These are phyloP conservation scores for Quercus glauca DNA, from an alignment of 306 rosid genomes.

Conservation along the genomic window DNA sequence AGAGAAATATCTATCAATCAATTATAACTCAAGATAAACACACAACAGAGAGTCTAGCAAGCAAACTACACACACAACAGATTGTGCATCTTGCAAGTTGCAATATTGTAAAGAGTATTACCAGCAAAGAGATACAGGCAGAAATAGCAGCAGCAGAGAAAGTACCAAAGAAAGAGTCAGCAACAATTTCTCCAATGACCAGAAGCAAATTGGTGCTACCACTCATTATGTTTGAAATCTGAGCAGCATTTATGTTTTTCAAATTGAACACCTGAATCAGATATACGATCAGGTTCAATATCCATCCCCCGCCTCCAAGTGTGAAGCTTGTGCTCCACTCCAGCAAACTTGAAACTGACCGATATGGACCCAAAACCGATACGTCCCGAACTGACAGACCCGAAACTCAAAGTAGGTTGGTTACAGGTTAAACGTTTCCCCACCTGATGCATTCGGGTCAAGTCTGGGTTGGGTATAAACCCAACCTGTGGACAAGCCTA, in stretches of 20 bases:
- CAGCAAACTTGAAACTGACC: no score
- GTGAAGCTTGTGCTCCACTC: constrained; percentile 5
- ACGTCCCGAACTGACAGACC: no score
- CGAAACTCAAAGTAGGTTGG: no score
- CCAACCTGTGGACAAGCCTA: no score
- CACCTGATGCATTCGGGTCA: no score
- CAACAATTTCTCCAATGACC: constrained; percentile 38
- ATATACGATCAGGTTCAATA: constrained; percentile 44
- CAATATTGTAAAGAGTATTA: neutral
- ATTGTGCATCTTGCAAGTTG: neutral
- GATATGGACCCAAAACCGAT: no score
- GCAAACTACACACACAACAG: neutral
- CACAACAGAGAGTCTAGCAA: no score
- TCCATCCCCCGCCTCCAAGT: constrained; percentile 31
- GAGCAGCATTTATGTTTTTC: constrained; percentile 46
- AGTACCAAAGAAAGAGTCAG: constrained; percentile 49
- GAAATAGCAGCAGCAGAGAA: constrained; percentile 34
- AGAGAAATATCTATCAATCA: no score
- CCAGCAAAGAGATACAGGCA: constrained; percentile 20
- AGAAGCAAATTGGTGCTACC: constrained; percentile 40
- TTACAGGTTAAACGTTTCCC: no score
- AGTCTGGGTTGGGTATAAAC: no score
- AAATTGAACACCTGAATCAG: constrained; percentile 34
- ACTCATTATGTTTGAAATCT: constrained; percentile 30
- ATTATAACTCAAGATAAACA: no score